A percentile compares a stretch with the other conserved stretches of the same genome.
Evolutionary conservation across 495 filamentous ascomycete genomes (phyloP).

Genomic region (Tuber aestivum): DNA sequence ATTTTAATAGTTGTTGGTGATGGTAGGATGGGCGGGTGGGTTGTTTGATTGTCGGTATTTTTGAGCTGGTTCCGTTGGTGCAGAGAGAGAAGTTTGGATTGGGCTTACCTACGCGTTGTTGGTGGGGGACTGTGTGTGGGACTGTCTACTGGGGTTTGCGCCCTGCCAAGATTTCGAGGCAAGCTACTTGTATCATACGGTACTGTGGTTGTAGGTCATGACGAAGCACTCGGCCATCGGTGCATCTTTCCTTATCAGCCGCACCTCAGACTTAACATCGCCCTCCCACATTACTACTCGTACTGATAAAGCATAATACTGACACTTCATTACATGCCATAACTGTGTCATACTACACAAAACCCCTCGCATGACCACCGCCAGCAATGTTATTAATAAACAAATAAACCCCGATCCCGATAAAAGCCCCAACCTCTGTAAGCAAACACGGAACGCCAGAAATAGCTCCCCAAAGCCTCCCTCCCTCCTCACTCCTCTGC

Average conservation of each 20-base stretch:
- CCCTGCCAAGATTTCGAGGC: neutral
- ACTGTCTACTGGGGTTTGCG: conserved; percentile 13
- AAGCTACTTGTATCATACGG: neutral
- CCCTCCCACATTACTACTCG: neutral
- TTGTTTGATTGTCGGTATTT: conserved; percentile 10
- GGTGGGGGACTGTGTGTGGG: neutral
- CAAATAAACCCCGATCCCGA: neutral
- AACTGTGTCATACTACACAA: neutral
- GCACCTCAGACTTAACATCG: neutral
- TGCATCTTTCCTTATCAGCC: neutral
- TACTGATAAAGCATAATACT: neutral
- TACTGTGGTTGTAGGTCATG: neutral
- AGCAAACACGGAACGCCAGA: neutral
- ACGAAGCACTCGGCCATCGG: neutral
- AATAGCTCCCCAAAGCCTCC: neutral
- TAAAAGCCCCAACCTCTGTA: neutral
- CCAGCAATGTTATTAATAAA: neutral
- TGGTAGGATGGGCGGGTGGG: too few species aligned
- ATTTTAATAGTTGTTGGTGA: conserved; percentile 49
- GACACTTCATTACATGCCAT: neutral
- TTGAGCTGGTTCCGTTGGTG: conserved; percentile 1
- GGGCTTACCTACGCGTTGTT: neutral
- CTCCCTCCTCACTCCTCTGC: conserved; percentile 33
- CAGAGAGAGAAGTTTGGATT: neutral
- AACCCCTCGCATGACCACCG: neutral